A percentile compares a stretch with the other conserved stretches of the same genome.
Conservation (phyloP, 2,329 filamentous ascomycete species). For the Stemphylium lycopersici region DNA sequence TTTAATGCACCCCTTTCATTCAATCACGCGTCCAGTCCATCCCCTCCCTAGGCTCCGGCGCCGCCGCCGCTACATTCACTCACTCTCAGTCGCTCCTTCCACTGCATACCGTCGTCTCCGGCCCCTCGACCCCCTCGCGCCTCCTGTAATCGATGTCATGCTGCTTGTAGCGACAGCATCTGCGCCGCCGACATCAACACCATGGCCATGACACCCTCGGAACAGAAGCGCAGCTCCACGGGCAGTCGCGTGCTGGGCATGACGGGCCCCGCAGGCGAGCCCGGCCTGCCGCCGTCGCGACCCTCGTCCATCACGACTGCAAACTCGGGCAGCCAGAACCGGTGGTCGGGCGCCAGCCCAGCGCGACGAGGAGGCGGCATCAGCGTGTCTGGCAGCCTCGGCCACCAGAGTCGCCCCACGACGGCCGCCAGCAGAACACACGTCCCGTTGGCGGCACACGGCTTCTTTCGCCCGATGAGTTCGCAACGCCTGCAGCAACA, state of each 20-base stretch:
- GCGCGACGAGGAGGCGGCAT: slow-evolving; percentile 60
- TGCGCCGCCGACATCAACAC: slow-evolving; percentile 36
- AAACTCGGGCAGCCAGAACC: slow-evolving; percentile 49
- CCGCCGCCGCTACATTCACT: slow-evolving; percentile 29
- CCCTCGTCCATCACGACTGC: slow-evolving; percentile 52
- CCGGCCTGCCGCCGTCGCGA: slow-evolving; percentile 56
- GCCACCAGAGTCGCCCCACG: slow-evolving; percentile 55
- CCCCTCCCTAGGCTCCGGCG: slow-evolving; percentile 7
- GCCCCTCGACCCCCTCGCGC: slow-evolving; percentile 15
- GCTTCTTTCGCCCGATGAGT: slow-evolving; percentile 96
- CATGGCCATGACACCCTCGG: slow-evolving; percentile 42
- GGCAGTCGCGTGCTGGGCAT: slow-evolving; percentile 46
- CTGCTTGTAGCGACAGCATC: slow-evolving; percentile 27
- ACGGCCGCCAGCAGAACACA: slow-evolving; percentile 82
- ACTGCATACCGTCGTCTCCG: neutral
- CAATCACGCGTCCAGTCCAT: slow-evolving; percentile 9
- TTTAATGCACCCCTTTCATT: slow-evolving; percentile 26
- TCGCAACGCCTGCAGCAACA: slow-evolving; percentile 93
- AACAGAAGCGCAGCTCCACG: slow-evolving; percentile 42
- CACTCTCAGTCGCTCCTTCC: slow-evolving; percentile 20
- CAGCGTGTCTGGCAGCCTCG: slow-evolving; percentile 54
- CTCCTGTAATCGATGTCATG: slow-evolving; percentile 39
- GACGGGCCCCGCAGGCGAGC: slow-evolving; percentile 56
- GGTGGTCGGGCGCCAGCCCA: slow-evolving; percentile 62
- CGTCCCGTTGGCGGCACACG: slow-evolving; percentile 86